These are phyloP conservation scores for Colletotrichum sp. DNA, from an alignment of 2,329 filamentous ascomycete species.

Conservation along the genomic window DNA sequence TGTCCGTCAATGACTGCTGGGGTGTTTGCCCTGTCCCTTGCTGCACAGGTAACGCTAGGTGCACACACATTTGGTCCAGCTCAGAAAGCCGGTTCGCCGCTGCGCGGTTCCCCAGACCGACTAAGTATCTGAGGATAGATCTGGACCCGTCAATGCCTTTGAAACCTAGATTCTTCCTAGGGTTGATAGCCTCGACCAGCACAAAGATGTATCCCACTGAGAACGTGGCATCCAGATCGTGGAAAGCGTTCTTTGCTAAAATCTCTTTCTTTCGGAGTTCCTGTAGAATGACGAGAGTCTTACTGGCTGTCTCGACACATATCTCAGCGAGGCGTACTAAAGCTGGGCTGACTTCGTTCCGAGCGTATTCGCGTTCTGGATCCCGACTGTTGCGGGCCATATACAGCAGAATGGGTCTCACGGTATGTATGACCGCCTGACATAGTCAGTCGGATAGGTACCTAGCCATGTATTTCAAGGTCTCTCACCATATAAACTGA, in stretches of 20 bases:
- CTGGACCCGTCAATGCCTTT: constrained; percentile 1
- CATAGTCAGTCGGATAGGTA: not conserved
- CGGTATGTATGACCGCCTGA: constrained; percentile 5
- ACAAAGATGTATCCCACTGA: constrained; percentile 15
- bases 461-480: accelerated
- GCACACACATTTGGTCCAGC: constrained; percentile 16
- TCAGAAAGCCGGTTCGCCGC: constrained; percentile 3
- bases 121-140: constrained; percentile 1
- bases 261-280: constrained; percentile 4
- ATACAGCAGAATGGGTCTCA: constrained; percentile 5
- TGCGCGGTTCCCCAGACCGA: constrained; percentile 4
- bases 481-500: not conserved
- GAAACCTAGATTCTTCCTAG: not conserved
- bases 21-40: not conserved
- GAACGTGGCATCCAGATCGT: constrained; percentile 10
- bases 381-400: constrained; percentile 10
- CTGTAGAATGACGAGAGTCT: constrained; percentile 6
- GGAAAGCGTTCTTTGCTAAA: constrained; percentile 3
- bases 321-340: constrained; percentile 3
- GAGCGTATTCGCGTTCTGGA: not conserved
- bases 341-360: not conserved
- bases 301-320: constrained; percentile 13
- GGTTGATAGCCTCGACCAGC: constrained; percentile 15
- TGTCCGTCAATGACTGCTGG: not conserved
- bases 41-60: not conserved